phyloP scores from a whole-genome alignment of 768 basidiomycete species.

The Steccherinum ochraceum region DNA sequence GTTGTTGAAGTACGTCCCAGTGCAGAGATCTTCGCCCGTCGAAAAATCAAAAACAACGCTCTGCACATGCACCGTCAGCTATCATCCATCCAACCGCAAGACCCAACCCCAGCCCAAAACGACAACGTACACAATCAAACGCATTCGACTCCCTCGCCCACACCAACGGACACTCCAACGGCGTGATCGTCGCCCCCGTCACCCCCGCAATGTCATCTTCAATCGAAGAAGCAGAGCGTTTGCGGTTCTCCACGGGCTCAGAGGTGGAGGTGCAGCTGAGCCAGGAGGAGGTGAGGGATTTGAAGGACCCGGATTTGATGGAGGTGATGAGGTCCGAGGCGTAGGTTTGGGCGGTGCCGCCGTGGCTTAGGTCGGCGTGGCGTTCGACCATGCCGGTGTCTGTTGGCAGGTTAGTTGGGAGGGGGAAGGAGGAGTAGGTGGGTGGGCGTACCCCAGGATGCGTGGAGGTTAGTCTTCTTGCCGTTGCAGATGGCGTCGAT shows the following conservation, averaged over 20 bases:
- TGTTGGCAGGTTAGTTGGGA: not conserved
- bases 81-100: not conserved
- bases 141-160: conserved; percentile 24
- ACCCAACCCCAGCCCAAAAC: not conserved
- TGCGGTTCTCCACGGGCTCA: conserved; percentile 12
- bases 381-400: conserved; percentile 22
- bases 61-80: conserved; percentile 11
- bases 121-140: conserved; percentile 22
- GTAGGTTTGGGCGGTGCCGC: conserved; percentile 14
- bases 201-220: not conserved
- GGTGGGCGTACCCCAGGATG: conserved; percentile 14
- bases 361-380: conserved; percentile 20
- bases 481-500: conserved; percentile 20
- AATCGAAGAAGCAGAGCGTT: not conserved
- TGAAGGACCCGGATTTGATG: conserved; percentile 32
- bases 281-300: conserved; percentile 20
- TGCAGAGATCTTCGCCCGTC: conserved; percentile 21
- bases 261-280: conserved; percentile 22
- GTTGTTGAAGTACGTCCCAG: conserved; percentile 16
- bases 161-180: conserved; percentile 22
- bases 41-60: conserved; percentile 19
- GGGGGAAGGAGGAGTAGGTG: not conserved
- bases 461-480: conserved; percentile 18
- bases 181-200: conserved; percentile 9
- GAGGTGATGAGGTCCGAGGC: conserved; percentile 14